Conservation (phyloP, 78 protist genomes). For the Pigoraptor vietnamica region DNA sequence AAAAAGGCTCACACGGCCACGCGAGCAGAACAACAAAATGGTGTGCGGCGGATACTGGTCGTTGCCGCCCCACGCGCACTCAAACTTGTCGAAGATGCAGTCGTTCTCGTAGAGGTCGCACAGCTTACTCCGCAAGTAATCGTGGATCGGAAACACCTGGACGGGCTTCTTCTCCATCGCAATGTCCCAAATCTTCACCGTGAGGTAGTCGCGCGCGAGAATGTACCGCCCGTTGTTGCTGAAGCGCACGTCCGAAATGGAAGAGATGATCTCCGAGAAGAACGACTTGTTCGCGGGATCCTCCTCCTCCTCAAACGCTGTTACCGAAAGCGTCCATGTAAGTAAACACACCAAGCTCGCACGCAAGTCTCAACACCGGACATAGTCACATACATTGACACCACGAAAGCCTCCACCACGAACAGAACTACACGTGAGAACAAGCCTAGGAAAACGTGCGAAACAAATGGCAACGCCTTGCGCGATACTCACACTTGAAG, state of each 20-base stretch:
- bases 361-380: too few species aligned
- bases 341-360: too few species aligned
- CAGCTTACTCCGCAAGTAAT: slow-evolving; percentile 68
- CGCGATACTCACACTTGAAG: slow-evolving; percentile 50
- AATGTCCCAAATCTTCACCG: slow-evolving; percentile 89
- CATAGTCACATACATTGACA: too few species aligned
- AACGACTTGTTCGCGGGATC: slow-evolving; percentile 54
- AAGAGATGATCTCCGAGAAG: slow-evolving; percentile 85
- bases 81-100: slow-evolving; percentile 91
- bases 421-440: too few species aligned
- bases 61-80: slow-evolving; percentile 67
- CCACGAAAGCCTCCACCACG: too few species aligned
- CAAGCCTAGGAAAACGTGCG: too few species aligned
- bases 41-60: slow-evolving; percentile 1
- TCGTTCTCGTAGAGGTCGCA: slow-evolving; percentile 93
- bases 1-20: neutral
- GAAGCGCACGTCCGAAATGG: slow-evolving; percentile 84
- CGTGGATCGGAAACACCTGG: slow-evolving; percentile 72
- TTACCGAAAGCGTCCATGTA: neutral
- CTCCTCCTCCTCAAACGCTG: slow-evolving; percentile 47
- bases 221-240: slow-evolving; percentile 82
- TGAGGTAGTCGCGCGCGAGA: slow-evolving; percentile 89
- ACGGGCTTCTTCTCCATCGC: slow-evolving; percentile 64
- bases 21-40: neutral
- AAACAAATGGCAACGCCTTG: too few species aligned